A percentile compares a stretch with the other conserved stretches of the same genome.
These are phyloP conservation scores for Solanum gandarillasii DNA, from an alignment of 257 asterid genomes.

Conservation along the genomic window DNA sequence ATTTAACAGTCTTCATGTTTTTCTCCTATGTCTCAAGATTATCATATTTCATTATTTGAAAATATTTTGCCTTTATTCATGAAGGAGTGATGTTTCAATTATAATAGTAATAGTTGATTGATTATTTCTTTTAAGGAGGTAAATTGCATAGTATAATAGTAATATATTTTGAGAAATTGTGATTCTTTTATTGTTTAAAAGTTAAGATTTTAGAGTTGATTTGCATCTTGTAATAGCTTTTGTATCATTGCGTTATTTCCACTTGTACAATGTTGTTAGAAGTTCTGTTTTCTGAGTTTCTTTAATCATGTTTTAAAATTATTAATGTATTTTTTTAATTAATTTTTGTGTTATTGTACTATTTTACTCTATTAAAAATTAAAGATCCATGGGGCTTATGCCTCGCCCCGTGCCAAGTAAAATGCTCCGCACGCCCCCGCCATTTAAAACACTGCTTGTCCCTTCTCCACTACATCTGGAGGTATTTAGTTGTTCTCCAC, in stretches of 20 bases:
- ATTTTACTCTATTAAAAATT: background rate
- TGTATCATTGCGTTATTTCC: background rate
- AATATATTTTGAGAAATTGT: background rate
- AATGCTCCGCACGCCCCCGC: background rate
- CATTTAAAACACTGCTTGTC: background rate
- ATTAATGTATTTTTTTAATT: background rate
- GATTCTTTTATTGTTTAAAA: background rate
- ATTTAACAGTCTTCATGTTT: background rate
- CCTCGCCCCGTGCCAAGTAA: background rate
- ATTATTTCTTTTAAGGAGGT: background rate
- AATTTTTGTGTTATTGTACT: background rate
- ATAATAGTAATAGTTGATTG: background rate
- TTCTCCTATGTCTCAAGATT: background rate
- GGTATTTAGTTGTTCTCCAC: background rate
- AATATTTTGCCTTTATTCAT: background rate
- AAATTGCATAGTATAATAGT: background rate
- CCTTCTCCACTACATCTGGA: background rate
- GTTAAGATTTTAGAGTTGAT: background rate
- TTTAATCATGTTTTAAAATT: background rate
- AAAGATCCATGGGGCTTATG: background rate
- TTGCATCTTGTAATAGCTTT: background rate
- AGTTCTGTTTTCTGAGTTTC: background rate
- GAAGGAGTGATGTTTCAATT: background rate
- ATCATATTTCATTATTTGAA: background rate
- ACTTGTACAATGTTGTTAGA: background rate